These are phyloP conservation scores for Cyanodermella asteris DNA, from an alignment of 2,329 filamentous ascomycete species.

Conservation along the genomic window DNA sequence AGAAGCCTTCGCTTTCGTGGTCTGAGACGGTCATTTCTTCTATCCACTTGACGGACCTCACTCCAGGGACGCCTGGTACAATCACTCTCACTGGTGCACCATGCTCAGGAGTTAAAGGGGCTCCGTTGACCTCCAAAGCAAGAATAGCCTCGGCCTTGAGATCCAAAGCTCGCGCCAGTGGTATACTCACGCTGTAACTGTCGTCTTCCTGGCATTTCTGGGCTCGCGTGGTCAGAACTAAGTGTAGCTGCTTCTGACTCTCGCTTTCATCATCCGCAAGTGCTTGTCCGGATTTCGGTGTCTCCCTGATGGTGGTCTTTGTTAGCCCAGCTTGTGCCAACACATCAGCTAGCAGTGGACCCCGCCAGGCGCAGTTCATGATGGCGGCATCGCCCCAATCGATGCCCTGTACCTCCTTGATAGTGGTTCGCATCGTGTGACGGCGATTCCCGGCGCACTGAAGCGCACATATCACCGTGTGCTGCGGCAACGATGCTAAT, in stretches of 20 bases:
- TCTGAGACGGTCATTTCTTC: slow-evolving; percentile 29
- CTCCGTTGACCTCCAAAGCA: slow-evolving; percentile 27
- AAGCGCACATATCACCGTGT: slow-evolving; percentile 32
- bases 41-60: slow-evolving; percentile 34
- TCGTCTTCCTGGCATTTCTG: slow-evolving; percentile 32
- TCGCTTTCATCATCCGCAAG: no score
- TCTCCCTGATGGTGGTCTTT: no score
- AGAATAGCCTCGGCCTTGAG: slow-evolving; percentile 24
- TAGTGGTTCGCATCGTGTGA: slow-evolving; percentile 36
- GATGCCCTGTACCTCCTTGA: slow-evolving; percentile 36
- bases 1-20: slow-evolving; percentile 30
- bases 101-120: slow-evolving; percentile 24
- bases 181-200: slow-evolving; percentile 36
- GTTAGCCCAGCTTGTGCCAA: slow-evolving; percentile 24
- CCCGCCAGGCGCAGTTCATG: slow-evolving; percentile 37
- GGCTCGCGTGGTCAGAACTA: no score
- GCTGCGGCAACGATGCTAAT: slow-evolving; percentile 23
- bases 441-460: slow-evolving; percentile 39
- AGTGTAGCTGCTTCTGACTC: no score
- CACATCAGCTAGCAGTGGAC: slow-evolving; percentile 31
- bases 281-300: no score
- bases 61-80: slow-evolving; percentile 31
- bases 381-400: slow-evolving; percentile 39
- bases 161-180: slow-evolving; percentile 23
- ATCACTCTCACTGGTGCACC: slow-evolving; percentile 31